Evolutionary conservation across 2,329 filamentous ascomycete species (phyloP).

Genomic region (Botryotinia narcissicola): DNA sequence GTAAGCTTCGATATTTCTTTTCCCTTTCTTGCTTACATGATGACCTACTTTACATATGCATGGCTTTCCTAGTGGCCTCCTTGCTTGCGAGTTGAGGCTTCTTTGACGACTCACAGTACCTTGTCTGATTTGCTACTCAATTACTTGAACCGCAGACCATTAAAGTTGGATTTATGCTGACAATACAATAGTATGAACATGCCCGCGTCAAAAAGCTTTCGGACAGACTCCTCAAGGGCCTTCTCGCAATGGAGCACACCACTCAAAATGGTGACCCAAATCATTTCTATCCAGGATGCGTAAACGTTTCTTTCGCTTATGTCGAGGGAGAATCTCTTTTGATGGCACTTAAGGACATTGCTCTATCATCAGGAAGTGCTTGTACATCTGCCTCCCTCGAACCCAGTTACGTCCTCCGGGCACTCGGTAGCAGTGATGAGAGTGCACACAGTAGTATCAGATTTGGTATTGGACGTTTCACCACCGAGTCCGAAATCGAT

Average conservation of each 20-base stretch:
- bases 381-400: constrained; percentile 97
- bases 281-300: constrained; percentile 90
- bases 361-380: constrained; percentile 90
- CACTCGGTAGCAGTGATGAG: constrained; percentile 93
- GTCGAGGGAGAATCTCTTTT: constrained; percentile 96
- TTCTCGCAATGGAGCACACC: constrained; percentile 89
- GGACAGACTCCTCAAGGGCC: constrained; percentile 75
- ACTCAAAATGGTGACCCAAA: constrained; percentile 81
- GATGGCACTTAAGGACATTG: constrained; percentile 98
- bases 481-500: constrained; percentile 91
- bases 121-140: constrained; percentile 31
- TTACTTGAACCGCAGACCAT: constrained; percentile 31
- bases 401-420: constrained; percentile 92
- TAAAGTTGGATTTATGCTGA: constrained; percentile 36
- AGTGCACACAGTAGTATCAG: constrained; percentile 97
- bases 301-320: constrained; percentile 98
- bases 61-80: constrained; percentile 77
- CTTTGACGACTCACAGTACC: constrained; percentile 39
- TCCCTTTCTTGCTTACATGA: constrained; percentile 51
- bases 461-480: constrained; percentile 96
- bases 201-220: constrained; percentile 82
- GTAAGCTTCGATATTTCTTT: constrained; percentile 55
- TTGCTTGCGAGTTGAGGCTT: constrained; percentile 40
- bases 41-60: constrained; percentile 84
- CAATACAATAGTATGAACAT: constrained; percentile 71